Base-by-base conservation (phyloP, 176 grass and related monocot genomes). In the Avena sativa region DNA sequence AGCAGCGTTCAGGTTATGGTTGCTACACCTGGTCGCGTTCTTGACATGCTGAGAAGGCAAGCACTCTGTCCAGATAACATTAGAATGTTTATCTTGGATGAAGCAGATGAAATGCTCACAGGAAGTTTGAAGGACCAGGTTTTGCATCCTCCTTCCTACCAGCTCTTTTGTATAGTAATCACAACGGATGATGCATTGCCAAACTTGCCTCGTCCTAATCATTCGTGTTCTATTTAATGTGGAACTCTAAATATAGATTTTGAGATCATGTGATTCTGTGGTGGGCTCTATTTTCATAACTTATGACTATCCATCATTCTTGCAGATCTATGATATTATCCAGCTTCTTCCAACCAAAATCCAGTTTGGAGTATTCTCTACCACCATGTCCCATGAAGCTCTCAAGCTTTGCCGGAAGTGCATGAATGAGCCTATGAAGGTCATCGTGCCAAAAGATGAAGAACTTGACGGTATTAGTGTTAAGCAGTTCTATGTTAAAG, bases 41-140 rank as follows among this genome's bases (percentile, higher is more conserved):
- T 97, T 55, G 86, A 94, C 60, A 80, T 92, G 88, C 44, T 97
- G 32, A 56, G 49, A 66, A 87, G 52, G 60, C 68, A 56, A 61
- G 86, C 86, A 38, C 74, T 94, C 28, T 84, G 81, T 56, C 83
- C 90, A 62, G 92, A 89, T 58, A 53, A 89, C 36, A 91, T 97
- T 74, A 94, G 65, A 83, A 94, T 94, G 92, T 76, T 94, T 80
- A 61, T 97, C 51, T 75, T 97, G 36, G 94, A 94, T 91, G 90
- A 97, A 76, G 92, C 94, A 53, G 94, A 91, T 89, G 90, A 97
- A 71, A 85, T 92, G 76, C 88, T 97, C 66, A 91, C 81, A 74
- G 75, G 89, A 84, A 88, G 78, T 83, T 94, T 85, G 81, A 97
- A 94, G 90, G 86, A 94, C n/a, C 86, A 94, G 92, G 94, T 86